These are phyloP conservation scores for Claviceps maximensis DNA, from an alignment of 2,329 filamentous ascomycete genomes.

Conservation along the genomic window DNA sequence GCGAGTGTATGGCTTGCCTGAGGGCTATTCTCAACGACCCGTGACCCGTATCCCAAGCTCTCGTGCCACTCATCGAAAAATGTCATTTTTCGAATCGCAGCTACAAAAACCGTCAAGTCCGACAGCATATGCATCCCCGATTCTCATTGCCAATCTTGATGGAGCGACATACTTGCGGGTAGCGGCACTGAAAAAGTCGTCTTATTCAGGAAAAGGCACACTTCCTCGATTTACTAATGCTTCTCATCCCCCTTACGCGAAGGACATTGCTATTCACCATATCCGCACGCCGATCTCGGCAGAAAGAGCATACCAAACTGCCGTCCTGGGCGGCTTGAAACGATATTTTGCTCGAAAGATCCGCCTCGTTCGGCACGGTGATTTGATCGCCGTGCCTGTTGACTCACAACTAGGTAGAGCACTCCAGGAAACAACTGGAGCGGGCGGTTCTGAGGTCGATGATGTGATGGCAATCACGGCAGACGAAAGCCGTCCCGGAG, in stretches of 20 bases:
- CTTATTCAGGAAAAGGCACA: constrained; percentile 36
- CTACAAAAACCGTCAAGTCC: constrained; percentile 46
- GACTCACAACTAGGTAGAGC: constrained; percentile 75
- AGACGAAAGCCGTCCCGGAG: constrained; percentile 15
- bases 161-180: constrained; percentile 67
- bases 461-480: constrained; percentile 49
- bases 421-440: constrained; percentile 56
- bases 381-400: constrained; percentile 78
- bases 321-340: constrained; percentile 76
- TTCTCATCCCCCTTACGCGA: constrained; percentile 44
- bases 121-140: constrained; percentile 64
- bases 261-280: constrained; percentile 77
- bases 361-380: constrained; percentile 72
- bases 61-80: constrained; percentile 35
- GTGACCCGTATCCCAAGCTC: constrained; percentile 48
- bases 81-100: constrained; percentile 57
- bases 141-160: constrained; percentile 76
- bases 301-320: constrained; percentile 72
- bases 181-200: constrained; percentile 48
- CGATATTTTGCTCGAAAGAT: constrained; percentile 74
- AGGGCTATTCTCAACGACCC: constrained; percentile 50
- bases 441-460: constrained; percentile 54
- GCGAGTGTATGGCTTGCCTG: constrained; percentile 79
- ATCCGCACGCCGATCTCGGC: constrained; percentile 81
- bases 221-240: constrained; percentile 43